Conservation (phyloP, 306 rosid species). For the Cercis canadensis region DNA sequence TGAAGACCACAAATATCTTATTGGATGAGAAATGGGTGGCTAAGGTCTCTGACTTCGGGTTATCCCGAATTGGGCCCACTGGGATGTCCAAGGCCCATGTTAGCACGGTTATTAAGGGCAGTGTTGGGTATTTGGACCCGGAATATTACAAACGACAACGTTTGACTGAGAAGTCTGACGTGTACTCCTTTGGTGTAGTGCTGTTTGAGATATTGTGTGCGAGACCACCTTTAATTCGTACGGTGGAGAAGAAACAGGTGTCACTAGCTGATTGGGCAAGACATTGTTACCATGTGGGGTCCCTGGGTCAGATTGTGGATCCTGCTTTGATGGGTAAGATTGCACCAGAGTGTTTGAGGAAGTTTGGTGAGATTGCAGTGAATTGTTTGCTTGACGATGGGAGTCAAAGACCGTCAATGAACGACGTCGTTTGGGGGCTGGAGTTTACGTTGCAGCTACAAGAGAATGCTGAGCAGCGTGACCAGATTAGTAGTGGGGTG, state of each 20-base stretch:
- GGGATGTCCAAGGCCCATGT: neutral
- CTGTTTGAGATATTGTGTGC: conserved; percentile 35
- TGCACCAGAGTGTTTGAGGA: conserved; percentile 13
- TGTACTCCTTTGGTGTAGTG: conserved; percentile 42
- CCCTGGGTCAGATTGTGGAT: conserved; percentile 29
- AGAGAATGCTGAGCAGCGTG: neutral
- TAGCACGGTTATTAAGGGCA: conserved; percentile 9
- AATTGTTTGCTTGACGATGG: conserved; percentile 41
- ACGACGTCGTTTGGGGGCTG: conserved; percentile 14
- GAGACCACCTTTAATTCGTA: neutral
- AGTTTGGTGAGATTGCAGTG: conserved; percentile 1
- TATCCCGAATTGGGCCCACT: conserved; percentile 24
- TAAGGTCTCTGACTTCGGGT: neutral
- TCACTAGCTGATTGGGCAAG: conserved; percentile 25
- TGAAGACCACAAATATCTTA: conserved; percentile 40
- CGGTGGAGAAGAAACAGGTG: neutral
- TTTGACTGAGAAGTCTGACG: conserved; percentile 35
- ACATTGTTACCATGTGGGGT: no score
- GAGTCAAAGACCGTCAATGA: conserved; percentile 32
- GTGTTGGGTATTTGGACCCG: neutral
- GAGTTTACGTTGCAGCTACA: conserved; percentile 29
- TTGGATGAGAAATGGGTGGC: conserved; percentile 32
- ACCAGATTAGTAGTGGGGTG: no score
- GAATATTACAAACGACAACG: neutral
- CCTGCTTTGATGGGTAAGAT: conserved; percentile 3